phyloP scores from a whole-genome alignment of 352 stramenopile genomes.

The Globisporangium radiosum region DNA sequence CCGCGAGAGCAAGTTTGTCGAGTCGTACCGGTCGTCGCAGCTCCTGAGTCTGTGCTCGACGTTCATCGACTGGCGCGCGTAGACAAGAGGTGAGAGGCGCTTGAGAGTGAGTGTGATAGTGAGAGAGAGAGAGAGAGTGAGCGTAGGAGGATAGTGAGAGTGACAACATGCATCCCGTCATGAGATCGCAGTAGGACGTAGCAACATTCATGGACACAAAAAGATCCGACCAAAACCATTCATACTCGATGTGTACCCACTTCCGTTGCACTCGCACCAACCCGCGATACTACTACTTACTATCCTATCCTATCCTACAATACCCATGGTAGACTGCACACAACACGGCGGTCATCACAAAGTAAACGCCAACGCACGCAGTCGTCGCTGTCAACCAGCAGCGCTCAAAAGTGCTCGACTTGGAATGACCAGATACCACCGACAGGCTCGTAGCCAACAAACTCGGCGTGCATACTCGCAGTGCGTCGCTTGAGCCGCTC shows the following conservation, averaged over 20 bases:
- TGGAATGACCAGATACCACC: slow-evolving; percentile 41
- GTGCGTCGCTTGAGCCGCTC: slow-evolving; percentile 33
- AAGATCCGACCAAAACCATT: too few species aligned
- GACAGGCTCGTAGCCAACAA: slow-evolving; percentile 25
- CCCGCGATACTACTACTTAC: too few species aligned
- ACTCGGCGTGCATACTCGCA: slow-evolving; percentile 22
- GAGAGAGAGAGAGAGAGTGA: background rate
- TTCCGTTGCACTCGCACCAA: too few species aligned
- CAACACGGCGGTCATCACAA: background rate
- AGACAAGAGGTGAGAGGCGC: slow-evolving; percentile 6
- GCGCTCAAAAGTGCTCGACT: slow-evolving; percentile 34
- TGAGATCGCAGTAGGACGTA: background rate
- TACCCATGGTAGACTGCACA: too few species aligned
- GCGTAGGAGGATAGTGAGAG: background rate
- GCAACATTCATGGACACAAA: too few species aligned
- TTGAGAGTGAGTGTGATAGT: background rate
- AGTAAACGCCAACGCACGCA: too few species aligned
- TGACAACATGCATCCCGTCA: background rate
- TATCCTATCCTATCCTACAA: too few species aligned
- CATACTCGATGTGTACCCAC: too few species aligned
- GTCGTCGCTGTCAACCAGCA: background rate
- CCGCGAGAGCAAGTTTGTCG: slow-evolving; percentile 45
- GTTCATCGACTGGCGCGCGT: slow-evolving; percentile 57
- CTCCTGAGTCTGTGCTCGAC: slow-evolving; percentile 49
- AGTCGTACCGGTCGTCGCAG: slow-evolving; percentile 47